phyloP scores from a whole-genome alignment of 2,329 filamentous ascomycete genomes.

The Ceratocystis diversiconidia region DNA sequence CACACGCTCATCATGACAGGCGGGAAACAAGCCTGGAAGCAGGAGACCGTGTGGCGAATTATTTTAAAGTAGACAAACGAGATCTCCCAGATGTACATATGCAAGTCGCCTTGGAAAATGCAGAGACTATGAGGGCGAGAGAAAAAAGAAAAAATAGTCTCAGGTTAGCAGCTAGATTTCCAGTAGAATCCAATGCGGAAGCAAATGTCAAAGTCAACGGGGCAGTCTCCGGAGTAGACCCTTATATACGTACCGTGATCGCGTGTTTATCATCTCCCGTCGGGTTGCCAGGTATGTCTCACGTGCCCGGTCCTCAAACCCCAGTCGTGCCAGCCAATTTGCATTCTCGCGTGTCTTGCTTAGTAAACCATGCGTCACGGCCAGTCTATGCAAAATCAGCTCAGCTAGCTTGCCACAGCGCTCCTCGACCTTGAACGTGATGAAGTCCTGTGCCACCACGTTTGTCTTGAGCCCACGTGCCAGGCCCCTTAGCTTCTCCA shows the following conservation, averaged over 20 bases:
- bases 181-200: not conserved
- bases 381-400: slow-evolving; percentile 62
- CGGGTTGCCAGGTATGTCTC: slow-evolving; percentile 75
- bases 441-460: slow-evolving; percentile 75
- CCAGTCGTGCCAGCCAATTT: slow-evolving; percentile 69
- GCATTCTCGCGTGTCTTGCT: slow-evolving; percentile 69
- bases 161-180: not conserved
- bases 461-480: slow-evolving; percentile 75
- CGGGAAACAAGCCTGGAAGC: slow-evolving; percentile 78
- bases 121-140: slow-evolving; percentile 50
- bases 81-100: slow-evolving; percentile 85
- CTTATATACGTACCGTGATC: slow-evolving; percentile 51
- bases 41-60: slow-evolving; percentile 82
- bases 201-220: not conserved
- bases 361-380: slow-evolving; percentile 62
- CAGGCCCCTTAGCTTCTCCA: slow-evolving; percentile 72
- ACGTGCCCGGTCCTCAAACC: slow-evolving; percentile 78
- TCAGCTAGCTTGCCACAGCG: slow-evolving; percentile 63
- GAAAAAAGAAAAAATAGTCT: not conserved
- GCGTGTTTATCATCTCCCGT: slow-evolving; percentile 61
- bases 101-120: slow-evolving; percentile 86
- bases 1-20: slow-evolving; percentile 80
- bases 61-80: slow-evolving; percentile 92
- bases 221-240: not conserved
- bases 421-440: slow-evolving; percentile 81